A percentile compares a stretch with the other conserved stretches of the same genome.
Evolutionary conservation across 305 asterid genomes (phyloP).

Genomic region (Fraxinus paxiana): DNA sequence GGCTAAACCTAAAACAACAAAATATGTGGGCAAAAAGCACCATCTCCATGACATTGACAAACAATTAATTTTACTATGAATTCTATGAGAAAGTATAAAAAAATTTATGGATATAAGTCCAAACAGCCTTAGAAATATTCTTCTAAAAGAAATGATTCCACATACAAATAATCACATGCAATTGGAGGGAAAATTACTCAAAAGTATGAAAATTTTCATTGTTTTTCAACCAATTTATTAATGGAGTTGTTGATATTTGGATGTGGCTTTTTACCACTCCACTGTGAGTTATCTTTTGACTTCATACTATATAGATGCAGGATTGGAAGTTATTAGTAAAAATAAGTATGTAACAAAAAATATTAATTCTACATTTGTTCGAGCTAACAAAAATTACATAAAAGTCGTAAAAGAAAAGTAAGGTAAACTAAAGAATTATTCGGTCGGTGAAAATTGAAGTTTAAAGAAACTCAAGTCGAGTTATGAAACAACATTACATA

Average conservation of each 20-base stretch:
- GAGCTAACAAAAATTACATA: neutral
- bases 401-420: neutral
- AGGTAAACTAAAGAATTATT: neutral
- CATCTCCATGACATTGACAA: neutral
- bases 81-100: neutral
- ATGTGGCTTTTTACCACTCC: neutral
- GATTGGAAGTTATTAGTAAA: neutral
- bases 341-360: too few relatives aligned
- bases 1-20: neutral
- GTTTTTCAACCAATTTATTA: neutral
- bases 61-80: neutral
- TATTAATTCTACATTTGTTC: neutral
- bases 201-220: neutral
- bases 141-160: neutral
- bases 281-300: neutral
- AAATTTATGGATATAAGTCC: neutral
- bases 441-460: neutral
- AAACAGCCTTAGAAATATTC: neutral
- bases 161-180: neutral
- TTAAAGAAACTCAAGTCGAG: neutral
- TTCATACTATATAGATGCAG: neutral
- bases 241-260: neutral
- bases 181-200: slow-evolving; percentile 1
- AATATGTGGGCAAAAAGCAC: neutral
- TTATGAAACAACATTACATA: neutral